Percentiles rank a stretch among this genome's conserved stretches.
phyloP scores from a whole-genome alignment of 805 yeast genomes.

The Starmerella gropengiesseri region DNA sequence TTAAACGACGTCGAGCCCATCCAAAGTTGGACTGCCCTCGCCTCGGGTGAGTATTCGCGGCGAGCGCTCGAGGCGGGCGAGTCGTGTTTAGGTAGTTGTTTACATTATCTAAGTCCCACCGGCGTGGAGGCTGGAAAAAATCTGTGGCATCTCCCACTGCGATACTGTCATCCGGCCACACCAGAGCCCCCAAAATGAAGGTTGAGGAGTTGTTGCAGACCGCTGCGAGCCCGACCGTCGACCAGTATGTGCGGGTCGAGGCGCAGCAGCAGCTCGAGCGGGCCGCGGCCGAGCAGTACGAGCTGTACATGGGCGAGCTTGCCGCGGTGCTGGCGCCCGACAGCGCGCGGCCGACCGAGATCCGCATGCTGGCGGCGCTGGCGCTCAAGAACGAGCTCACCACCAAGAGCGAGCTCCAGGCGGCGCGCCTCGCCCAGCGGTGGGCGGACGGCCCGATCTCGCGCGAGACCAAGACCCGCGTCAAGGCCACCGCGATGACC shows the following conservation, averaged over 20 bases:
- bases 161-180: conserved; percentile 5
- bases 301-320: conserved; percentile 55
- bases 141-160: conserved; percentile 4
- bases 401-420: conserved; percentile 61
- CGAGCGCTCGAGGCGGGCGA: too few relatives aligned
- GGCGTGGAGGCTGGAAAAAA: conserved; percentile 4
- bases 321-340: conserved; percentile 62
- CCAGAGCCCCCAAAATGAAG: conserved; percentile 12
- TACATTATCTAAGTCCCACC: conserved; percentile 14
- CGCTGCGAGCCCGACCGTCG: conserved; percentile 22
- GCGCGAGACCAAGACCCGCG: conserved; percentile 43
- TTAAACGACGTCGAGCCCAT: too few relatives aligned
- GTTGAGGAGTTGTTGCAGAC: conserved; percentile 21
- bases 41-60: too few relatives aligned
- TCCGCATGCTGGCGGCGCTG: conserved; percentile 83
- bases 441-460: conserved; percentile 43
- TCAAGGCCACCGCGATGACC: conserved; percentile 50
- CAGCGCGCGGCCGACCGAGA: conserved; percentile 45
- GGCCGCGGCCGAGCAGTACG: conserved; percentile 66
- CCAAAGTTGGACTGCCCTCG: too few relatives aligned
- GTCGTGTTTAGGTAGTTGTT: conserved; percentile 15
- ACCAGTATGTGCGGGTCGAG: conserved; percentile 14
- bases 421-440: conserved; percentile 49
- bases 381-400: conserved; percentile 78
- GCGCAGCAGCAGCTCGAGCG: conserved; percentile 43